Evolutionary conservation across 768 basidiomycete species (phyloP), one percentile per base, ranked within the genome.

Genomic region (Trametes cingulata): DNA sequence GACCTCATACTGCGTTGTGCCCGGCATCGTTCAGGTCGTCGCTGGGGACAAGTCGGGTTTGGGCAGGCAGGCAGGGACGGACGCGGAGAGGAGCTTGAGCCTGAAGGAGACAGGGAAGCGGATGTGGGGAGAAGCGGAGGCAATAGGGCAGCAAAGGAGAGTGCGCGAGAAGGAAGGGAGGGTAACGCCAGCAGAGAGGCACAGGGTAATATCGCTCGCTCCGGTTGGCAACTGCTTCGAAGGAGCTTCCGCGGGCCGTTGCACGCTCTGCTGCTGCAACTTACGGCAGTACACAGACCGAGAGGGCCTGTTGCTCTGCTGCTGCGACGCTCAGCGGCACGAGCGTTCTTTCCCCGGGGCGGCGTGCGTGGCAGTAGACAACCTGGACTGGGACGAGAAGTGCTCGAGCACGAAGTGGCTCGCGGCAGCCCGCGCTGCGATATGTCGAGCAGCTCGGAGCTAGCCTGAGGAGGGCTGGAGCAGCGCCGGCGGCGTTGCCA

Each of bases 1-100:
- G 69, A 88, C 80, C 67, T 87, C 87, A 74, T 86, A 88, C 71
- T 85, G 80, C 14, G 83, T 76, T 65, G 78, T 74, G 27, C 79
- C 80, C 60, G 87, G 87, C 87, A 89, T 88, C 65, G 45, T 56
- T 33, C 6, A 33, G 6, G 29, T 20, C 13, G 24, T n/a, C 22
- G 56, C 17, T 45, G 55, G 48, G 47, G 45, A 52, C 57, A 35
- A 58, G 27, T 58, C 51, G 48, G 55, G 41, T 40, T n/a, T 25
- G 56, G 51, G 19, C 40, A 39, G 27, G 39, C 58, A 54, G 46
- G 61, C 57, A 35, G 55, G 59, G 54, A 56, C 61, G 63, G 57
- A 29, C 48, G 56, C 53, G 46, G 47, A 47, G 51, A 54, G 58
- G 49, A 40, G 51, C 58, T 25, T 43, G 55, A 37, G 54, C 60